Conservation (phyloP, 2,329 filamentous ascomycete genomes). For the Colletotrichum cordylinicola region DNA sequence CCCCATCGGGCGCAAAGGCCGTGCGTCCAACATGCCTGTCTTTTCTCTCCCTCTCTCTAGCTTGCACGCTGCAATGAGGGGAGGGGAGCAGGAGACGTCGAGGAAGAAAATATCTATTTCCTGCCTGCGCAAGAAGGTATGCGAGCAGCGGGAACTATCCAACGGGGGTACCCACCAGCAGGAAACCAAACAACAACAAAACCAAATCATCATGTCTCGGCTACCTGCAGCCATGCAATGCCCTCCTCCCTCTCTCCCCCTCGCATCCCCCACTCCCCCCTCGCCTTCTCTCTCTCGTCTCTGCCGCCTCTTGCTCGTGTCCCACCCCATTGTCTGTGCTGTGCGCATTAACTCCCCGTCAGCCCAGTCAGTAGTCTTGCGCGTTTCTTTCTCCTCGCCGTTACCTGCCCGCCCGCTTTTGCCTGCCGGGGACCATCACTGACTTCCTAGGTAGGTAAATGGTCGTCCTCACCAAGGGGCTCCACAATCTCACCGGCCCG, state of each 20-base stretch:
- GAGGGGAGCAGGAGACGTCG: background rate
- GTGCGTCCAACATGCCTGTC: background rate
- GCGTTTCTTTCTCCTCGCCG: background rate
- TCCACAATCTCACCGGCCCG: constrained; percentile 1
- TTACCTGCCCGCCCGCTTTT: background rate
- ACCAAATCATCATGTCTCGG: constrained; percentile 14
- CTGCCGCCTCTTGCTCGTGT: background rate
- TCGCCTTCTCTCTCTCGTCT: background rate
- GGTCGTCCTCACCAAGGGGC: background rate
- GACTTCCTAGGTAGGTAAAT: background rate
- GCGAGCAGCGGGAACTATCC: background rate
- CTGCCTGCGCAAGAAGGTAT: background rate
- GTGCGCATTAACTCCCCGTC: background rate
- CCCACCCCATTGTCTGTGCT: background rate
- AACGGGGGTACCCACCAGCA: background rate
- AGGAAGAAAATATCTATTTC: background rate
- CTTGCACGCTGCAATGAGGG: background rate
- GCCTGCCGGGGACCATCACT: background rate
- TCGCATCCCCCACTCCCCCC: background rate
- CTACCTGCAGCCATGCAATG: constrained; percentile 11
- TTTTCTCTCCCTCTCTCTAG: background rate
- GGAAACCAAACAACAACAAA: background rate
- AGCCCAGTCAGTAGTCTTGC: background rate
- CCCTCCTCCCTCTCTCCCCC: background rate
- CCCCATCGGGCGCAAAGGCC: background rate